Conservation (phyloP, 2,329 filamentous ascomycete genomes). For the Grosmannia serpens region DNA sequence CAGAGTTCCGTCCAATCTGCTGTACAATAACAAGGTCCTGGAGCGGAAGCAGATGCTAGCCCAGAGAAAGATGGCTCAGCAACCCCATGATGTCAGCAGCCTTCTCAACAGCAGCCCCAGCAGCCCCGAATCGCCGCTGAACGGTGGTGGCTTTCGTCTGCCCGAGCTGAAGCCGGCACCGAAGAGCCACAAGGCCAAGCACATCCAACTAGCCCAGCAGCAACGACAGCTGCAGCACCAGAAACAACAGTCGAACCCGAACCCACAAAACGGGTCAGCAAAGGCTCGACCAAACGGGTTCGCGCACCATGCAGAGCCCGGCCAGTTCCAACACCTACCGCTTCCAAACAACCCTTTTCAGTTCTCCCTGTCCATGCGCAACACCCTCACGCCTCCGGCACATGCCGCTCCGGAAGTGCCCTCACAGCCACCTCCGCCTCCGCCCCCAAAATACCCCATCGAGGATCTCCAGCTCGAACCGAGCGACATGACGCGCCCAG, state of each 20-base stretch:
- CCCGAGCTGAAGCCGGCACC: slow-evolving; percentile 63
- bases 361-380: slow-evolving; percentile 29
- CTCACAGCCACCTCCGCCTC: slow-evolving; percentile 39
- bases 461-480: slow-evolving; percentile 80
- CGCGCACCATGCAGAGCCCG: slow-evolving; percentile 20
- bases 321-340: slow-evolving; percentile 25
- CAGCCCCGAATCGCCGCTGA: slow-evolving; percentile 19
- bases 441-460: slow-evolving; percentile 86
- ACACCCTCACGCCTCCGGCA: slow-evolving; percentile 24
- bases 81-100: slow-evolving; percentile 31
- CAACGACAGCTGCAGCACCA: slow-evolving; percentile 32
- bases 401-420: slow-evolving; percentile 29
- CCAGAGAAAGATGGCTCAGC: slow-evolving; percentile 44
- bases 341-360: slow-evolving; percentile 35
- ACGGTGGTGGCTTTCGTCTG: slow-evolving; percentile 40
- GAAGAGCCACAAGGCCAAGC: slow-evolving; percentile 54
- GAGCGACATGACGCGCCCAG: slow-evolving; percentile 56
- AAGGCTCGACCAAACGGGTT: slow-evolving; percentile 14
- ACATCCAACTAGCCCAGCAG: slow-evolving; percentile 12
- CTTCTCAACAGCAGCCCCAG: slow-evolving; percentile 24
- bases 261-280: slow-evolving; percentile 23
- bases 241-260: slow-evolving; percentile 15
- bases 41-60: slow-evolving; percentile 64
- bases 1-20: slow-evolving; percentile 72
- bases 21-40: slow-evolving; percentile 66